phyloP scores from a whole-genome alignment of 768 basidiomycete species.

The Hericium erinaceus region DNA sequence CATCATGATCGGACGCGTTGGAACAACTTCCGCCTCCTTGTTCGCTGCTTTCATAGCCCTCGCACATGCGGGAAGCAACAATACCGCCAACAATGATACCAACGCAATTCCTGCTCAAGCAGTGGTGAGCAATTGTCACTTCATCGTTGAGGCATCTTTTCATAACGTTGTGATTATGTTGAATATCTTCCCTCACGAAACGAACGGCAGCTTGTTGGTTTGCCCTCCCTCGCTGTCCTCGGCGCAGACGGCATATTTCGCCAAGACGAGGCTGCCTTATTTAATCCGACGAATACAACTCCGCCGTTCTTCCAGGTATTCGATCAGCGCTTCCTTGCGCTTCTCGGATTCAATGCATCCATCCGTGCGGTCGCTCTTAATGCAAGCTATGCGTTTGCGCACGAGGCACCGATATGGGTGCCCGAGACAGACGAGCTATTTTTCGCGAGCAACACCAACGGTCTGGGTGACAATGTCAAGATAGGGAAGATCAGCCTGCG shows the following conservation, averaged over 20 bases:
- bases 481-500: constrained; percentile 54
- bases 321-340: constrained; percentile 42
- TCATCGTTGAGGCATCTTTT: no score
- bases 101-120: no score
- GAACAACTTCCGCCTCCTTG: not conserved
- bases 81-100: no score
- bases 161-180: no score
- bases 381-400: constrained; percentile 60
- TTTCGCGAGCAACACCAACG: constrained; percentile 65
- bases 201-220: constrained; percentile 36
- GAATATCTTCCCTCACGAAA: no score
- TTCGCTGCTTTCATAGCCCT: not conserved
- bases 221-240: constrained; percentile 42
- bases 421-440: constrained; percentile 59
- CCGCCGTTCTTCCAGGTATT: constrained; percentile 54
- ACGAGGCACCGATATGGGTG: constrained; percentile 69
- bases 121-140: no score
- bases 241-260: constrained; percentile 32
- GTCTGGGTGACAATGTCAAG: constrained; percentile 52
- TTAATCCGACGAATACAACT: constrained; percentile 53
- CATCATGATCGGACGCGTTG: not conserved
- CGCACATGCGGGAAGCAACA: no score
- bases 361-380: constrained; percentile 53
- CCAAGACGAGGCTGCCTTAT: constrained; percentile 28
- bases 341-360: constrained; percentile 49